phyloP scores from a whole-genome alignment of 148 eudicot species.

The Rhododendron ovatum region DNA sequence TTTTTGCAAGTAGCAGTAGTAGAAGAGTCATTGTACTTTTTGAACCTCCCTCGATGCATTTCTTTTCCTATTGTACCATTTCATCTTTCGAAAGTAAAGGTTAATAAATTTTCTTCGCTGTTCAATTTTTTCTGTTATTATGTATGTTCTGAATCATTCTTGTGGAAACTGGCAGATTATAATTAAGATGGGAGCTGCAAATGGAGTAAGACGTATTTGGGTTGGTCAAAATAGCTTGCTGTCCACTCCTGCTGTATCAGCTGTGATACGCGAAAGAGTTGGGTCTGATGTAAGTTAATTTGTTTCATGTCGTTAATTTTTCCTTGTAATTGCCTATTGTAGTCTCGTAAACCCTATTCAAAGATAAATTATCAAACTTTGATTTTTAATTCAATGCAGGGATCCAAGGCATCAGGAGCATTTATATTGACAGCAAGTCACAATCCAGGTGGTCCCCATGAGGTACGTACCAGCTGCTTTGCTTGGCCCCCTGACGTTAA shows the following conservation, averaged over 20 bases:
- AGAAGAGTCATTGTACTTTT: background rate
- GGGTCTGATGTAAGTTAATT: slow-evolving; percentile 70
- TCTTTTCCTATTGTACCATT: background rate
- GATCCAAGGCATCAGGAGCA: slow-evolving; percentile 80
- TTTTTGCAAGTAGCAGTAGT: background rate
- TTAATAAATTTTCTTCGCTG: background rate
- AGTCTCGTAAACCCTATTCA: background rate
- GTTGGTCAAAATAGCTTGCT: slow-evolving; percentile 91
- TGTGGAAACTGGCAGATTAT: slow-evolving; percentile 54
- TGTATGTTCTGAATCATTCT: background rate
- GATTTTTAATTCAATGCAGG: slow-evolving; percentile 29
- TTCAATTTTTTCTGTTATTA: no score
- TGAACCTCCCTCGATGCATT: background rate
- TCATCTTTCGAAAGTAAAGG: background rate
- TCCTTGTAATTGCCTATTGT: background rate
- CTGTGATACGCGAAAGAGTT: slow-evolving; percentile 91
- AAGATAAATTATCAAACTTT: background rate
- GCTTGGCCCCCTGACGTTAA: background rate
- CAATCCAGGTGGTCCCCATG: slow-evolving; percentile 94
- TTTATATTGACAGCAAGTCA: slow-evolving; percentile 97
- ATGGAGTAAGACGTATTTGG: slow-evolving; percentile 94
- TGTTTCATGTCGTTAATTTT: slow-evolving; percentile 5
- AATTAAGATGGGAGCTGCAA: slow-evolving; percentile 96
- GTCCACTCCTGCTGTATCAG: slow-evolving; percentile 98
- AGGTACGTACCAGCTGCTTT: slow-evolving; percentile 40